These are phyloP conservation scores for Russula emetica DNA, from an alignment of 768 basidiomycete genomes.

Conservation along the genomic window DNA sequence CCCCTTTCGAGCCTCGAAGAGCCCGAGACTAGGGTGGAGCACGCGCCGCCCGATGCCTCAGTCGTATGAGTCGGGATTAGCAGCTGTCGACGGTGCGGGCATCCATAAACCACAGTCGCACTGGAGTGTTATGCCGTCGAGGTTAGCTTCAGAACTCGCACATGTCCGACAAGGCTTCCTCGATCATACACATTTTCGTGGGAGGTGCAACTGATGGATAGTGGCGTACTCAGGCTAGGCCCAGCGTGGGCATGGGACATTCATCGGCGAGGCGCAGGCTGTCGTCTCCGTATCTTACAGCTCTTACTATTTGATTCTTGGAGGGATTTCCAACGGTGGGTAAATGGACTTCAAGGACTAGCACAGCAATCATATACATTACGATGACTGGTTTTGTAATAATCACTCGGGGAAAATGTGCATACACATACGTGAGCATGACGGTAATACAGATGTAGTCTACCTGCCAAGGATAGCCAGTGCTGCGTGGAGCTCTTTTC, in stretches of 20 bases:
- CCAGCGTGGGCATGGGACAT: neutral
- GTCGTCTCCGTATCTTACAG: neutral
- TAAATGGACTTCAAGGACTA: neutral
- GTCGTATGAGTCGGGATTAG: neutral
- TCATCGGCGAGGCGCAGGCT: neutral
- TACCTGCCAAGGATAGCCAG: conserved; percentile 59
- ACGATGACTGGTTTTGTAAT: neutral
- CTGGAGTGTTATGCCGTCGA: neutral
- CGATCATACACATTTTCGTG: neutral
- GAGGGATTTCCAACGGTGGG: neutral
- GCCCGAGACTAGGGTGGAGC: neutral
- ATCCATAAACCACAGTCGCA: neutral
- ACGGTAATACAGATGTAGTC: conserved; percentile 16
- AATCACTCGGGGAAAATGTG: neutral
- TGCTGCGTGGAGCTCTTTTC: conserved; percentile 75
- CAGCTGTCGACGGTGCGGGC: neutral
- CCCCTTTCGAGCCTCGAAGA: conserved; percentile 20
- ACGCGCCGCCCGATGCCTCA: neutral
- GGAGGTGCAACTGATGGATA: neutral
- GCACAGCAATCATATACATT: conserved; percentile 4
- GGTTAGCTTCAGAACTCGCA: neutral
- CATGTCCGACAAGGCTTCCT: neutral
- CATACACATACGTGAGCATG: neutral
- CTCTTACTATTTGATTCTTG: neutral
- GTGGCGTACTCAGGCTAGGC: neutral